phyloP scores from a whole-genome alignment of 2,329 filamentous ascomycete species.

The Cladorrhinum sp. region DNA sequence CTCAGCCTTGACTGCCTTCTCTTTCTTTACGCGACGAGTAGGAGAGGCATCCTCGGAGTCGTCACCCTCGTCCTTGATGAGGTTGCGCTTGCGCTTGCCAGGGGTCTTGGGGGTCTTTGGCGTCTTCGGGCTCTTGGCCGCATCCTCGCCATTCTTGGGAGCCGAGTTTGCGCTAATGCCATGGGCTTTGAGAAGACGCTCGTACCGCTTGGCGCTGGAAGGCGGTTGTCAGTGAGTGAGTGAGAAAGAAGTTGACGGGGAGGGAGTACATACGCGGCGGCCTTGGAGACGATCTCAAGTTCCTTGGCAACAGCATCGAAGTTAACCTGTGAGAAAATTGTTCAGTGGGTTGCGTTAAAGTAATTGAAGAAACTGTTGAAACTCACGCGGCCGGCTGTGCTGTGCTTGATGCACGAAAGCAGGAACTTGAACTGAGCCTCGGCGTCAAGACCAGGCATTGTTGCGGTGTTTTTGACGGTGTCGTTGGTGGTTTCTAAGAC shows the following conservation, averaged over 20 bases:
- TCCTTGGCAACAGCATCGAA: conserved; percentile 64
- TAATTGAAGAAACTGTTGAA: not conserved
- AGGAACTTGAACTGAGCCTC: conserved; percentile 63
- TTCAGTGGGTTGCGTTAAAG: conserved; percentile 14
- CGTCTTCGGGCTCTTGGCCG: not conserved
- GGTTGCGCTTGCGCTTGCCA: conserved; percentile 1
- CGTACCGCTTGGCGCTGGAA: conserved; percentile 29
- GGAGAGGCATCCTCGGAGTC: conserved; percentile 10
- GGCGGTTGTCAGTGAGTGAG: not conserved
- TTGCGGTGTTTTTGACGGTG: conserved; percentile 23
- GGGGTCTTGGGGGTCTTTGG: not conserved
- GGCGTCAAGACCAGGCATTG: conserved; percentile 51
- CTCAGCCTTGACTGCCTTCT: conserved; percentile 25
- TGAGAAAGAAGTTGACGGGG: not conserved
- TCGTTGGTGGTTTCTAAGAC: not conserved
- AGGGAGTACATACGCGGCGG: conserved; percentile 60
- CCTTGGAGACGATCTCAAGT: conserved; percentile 61
- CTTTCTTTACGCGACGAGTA: conserved; percentile 11
- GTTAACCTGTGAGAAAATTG: conserved; percentile 61
- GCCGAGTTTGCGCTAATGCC: conserved; percentile 11
- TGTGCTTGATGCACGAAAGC: conserved; percentile 61
- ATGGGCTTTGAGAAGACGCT: conserved; percentile 29
- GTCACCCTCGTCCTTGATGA: conserved; percentile 2
- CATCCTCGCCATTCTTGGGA: conserved; percentile 9
- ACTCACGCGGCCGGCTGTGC: conserved; percentile 56